Evolutionary conservation across 73 alveolate genomes (phyloP).

Genomic region (Stentor coeruleus): DNA sequence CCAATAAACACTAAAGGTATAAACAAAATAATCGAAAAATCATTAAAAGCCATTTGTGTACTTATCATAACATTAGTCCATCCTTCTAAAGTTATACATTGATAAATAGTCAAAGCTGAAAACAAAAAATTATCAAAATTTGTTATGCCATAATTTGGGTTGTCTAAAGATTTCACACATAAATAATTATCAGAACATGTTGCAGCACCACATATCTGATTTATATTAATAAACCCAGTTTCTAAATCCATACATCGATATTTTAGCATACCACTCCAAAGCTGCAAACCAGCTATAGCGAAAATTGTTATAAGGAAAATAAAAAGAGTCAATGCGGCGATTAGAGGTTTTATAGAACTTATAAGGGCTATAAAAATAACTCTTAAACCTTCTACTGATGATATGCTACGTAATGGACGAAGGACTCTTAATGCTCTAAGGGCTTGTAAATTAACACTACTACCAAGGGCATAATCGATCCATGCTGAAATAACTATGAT

Average conservation of each 20-base stretch:
- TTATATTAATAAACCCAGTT: conserved; percentile 33
- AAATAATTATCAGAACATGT: conserved; percentile 58
- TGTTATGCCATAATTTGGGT: conserved; percentile 81
- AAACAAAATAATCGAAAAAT: conserved; percentile 35
- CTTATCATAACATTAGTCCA: conserved; percentile 61
- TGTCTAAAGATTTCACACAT: conserved; percentile 84
- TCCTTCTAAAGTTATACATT: conserved; percentile 72
- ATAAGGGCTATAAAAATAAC: conserved; percentile 84
- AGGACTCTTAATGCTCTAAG: conserved; percentile 92
- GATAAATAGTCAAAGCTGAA: conserved; percentile 52
- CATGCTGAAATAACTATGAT: conserved; percentile 55
- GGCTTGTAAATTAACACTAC: conserved; percentile 50
- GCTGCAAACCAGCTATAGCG: conserved; percentile 91
- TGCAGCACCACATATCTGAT: conserved; percentile 51
- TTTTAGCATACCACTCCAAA: conserved; percentile 81
- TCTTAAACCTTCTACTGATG: conserved; percentile 85
- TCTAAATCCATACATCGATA: conserved; percentile 71
- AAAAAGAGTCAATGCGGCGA: conserved; percentile 78
- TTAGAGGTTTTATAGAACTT: conserved; percentile 76
- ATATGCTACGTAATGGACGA: conserved; percentile 94
- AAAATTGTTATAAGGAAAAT: conserved; percentile 83
- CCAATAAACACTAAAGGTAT: conserved; percentile 67
- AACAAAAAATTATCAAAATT: conserved; percentile 76
- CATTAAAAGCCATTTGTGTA: conserved; percentile 41
- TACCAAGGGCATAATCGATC: conserved; percentile 44